Percentiles rank a stretch among this genome's conserved stretches.
These are phyloP conservation scores for Coemansia sp. DNA, from an alignment of 192 early-diverging fungal species.

Conservation along the genomic window DNA sequence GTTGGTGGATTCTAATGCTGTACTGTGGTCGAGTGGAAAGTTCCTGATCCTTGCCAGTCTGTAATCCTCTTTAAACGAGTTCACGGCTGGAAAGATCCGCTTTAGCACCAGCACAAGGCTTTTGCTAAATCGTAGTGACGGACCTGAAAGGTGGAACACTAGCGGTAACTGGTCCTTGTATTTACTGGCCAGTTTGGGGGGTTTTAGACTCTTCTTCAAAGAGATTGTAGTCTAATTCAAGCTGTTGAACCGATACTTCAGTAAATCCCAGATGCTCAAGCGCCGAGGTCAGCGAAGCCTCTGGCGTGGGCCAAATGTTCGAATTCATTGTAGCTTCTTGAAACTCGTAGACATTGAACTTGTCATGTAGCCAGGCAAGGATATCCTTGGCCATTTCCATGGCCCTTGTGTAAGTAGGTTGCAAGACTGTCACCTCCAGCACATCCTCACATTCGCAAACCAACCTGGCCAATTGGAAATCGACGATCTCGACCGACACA, in stretches of 20 bases:
- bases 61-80: conserved; percentile 27
- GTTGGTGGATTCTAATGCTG: neutral
- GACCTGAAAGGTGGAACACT: conserved; percentile 11
- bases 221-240: neutral
- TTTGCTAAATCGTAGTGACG: conserved; percentile 18
- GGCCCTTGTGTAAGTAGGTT: conserved; percentile 11
- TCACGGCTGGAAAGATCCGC: neutral
- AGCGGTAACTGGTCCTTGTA: neutral
- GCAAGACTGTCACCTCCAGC: neutral
- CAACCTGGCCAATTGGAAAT: conserved; percentile 40
- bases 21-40: neutral
- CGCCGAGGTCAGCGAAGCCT: conserved; percentile 9
- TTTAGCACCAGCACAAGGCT: conserved; percentile 30
- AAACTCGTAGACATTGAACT: conserved; percentile 21
- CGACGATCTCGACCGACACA: conserved; percentile 55
- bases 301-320: conserved; percentile 35
- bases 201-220: conserved; percentile 27
- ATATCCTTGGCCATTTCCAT: conserved; percentile 15
- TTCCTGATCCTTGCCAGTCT: conserved; percentile 29
- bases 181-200: conserved; percentile 1
- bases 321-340: conserved; percentile 23
- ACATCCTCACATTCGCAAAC: conserved; percentile 37
- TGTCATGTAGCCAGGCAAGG: conserved; percentile 20
- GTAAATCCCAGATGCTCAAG: conserved; percentile 23
- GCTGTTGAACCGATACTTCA: neutral